Percentiles rank a stretch among this genome's conserved stretches.
Evolutionary conservation across 495 filamentous ascomycete species (phyloP).

Genomic region (Talaromyces trachyspermus): DNA sequence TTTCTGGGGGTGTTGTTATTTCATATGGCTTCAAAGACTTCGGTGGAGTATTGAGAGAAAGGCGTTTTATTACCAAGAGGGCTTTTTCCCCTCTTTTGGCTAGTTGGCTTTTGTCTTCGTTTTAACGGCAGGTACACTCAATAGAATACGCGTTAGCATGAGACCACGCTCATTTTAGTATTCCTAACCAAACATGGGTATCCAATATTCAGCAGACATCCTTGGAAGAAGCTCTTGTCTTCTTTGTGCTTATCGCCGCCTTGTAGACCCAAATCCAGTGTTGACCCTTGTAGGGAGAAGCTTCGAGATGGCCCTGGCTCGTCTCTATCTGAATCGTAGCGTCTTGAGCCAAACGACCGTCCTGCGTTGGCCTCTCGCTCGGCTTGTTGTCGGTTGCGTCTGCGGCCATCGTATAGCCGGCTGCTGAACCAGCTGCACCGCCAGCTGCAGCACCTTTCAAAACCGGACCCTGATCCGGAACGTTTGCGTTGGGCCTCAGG

Average conservation of each 20-base stretch:
- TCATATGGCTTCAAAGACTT: too few relatives aligned
- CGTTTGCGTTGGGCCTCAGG: slow-evolving; percentile 36
- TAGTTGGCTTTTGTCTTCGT: too few relatives aligned
- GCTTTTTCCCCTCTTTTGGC: too few relatives aligned
- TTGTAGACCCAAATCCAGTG: slow-evolving; percentile 87
- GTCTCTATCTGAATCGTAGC: background rate
- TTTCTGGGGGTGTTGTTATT: too few relatives aligned
- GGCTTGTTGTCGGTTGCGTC: slow-evolving; percentile 16
- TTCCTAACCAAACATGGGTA: too few relatives aligned
- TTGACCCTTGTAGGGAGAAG: slow-evolving; percentile 55
- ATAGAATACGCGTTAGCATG: too few relatives aligned
- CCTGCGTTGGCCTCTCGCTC: slow-evolving; percentile 2
- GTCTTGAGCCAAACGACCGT: slow-evolving; percentile 2
- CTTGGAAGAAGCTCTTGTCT: background rate
- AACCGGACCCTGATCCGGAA: slow-evolving; percentile 68
- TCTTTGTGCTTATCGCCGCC: slow-evolving; percentile 50
- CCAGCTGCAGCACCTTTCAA: slow-evolving; percentile 73
- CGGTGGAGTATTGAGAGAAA: too few relatives aligned
- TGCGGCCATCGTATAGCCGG: slow-evolving; percentile 46
- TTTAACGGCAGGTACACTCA: too few relatives aligned
- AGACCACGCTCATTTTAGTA: too few relatives aligned
- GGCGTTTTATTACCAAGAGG: too few relatives aligned
- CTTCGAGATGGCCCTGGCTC: background rate
- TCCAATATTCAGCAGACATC: too few relatives aligned
- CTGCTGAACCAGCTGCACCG: slow-evolving; percentile 61